phyloP scores from a whole-genome alignment of 1,284 basidiomycete genomes.

The Leccinum fuscescens region DNA sequence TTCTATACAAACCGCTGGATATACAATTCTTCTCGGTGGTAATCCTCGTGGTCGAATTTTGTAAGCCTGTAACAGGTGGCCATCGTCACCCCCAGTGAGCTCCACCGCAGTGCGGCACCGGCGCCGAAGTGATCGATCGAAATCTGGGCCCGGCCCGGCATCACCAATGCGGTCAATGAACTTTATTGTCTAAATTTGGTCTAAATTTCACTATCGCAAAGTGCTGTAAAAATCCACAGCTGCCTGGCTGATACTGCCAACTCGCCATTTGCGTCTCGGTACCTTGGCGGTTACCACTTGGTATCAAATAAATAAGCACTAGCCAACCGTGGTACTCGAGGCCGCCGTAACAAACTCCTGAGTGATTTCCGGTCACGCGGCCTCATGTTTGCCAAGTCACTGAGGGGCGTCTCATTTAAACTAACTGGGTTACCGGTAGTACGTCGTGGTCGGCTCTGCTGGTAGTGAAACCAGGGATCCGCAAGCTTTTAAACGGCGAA shows the following conservation, averaged over 20 bases:
- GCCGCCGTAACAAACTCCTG: constrained; percentile 7
- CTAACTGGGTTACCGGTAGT: neutral
- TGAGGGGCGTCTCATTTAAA: neutral
- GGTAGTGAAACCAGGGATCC: neutral
- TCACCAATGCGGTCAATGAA: neutral
- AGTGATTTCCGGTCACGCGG: neutral
- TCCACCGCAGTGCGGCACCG: neutral
- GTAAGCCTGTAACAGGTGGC: neutral
- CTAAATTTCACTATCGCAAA: too few species aligned
- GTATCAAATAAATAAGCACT: neutral
- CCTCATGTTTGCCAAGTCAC: neutral
- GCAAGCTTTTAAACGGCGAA: neutral
- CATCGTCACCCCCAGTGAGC: neutral
- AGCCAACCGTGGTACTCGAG: neutral
- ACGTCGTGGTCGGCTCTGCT: neutral
- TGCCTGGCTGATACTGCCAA: neutral
- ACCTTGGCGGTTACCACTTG: neutral
- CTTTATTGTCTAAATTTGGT: too few species aligned
- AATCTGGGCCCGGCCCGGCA: neutral
- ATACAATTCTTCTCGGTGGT: too few species aligned
- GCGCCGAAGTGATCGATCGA: neutral
- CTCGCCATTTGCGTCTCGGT: neutral
- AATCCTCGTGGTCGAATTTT: too few species aligned
- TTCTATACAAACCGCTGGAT: neutral
- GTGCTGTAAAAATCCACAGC: neutral